Percentiles rank a stretch among this genome's conserved stretches.
phyloP scores from a whole-genome alignment of 108 stramenopile species.

The Skeletonema potamos region DNA sequence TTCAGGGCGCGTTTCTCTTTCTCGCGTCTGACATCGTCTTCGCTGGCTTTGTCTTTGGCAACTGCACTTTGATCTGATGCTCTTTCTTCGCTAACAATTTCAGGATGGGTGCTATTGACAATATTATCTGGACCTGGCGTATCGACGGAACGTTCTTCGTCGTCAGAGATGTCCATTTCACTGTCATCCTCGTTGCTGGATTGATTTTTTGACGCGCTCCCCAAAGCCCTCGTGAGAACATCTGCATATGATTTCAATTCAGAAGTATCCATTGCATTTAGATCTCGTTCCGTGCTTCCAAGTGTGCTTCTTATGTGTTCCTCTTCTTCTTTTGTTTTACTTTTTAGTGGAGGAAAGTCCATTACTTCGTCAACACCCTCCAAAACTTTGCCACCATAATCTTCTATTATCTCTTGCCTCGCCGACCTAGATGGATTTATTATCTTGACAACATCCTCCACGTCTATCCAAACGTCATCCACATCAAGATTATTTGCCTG shows the following conservation, averaged over 20 bases:
- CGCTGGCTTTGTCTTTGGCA: background rate
- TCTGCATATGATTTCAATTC: constrained; percentile 30
- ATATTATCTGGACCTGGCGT: background rate
- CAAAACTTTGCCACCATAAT: background rate
- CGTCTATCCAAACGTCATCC: constrained; percentile 1
- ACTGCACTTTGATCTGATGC: background rate
- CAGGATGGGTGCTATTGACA: background rate
- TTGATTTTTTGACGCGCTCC: background rate
- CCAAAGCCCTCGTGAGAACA: constrained; percentile 12
- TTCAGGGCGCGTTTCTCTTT: constrained; percentile 30
- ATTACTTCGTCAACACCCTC: background rate
- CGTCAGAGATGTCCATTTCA: constrained; percentile 46
- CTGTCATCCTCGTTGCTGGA: constrained; percentile 3
- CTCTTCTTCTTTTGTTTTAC: background rate
- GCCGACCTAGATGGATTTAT: background rate
- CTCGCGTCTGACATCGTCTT: background rate
- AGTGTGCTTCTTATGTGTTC: no score
- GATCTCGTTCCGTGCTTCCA: background rate
- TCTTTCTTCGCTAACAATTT: background rate
- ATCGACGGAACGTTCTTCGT: background rate
- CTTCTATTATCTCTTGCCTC: background rate
- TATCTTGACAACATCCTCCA: constrained; percentile 7
- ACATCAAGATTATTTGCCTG: background rate
- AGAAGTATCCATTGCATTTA: constrained; percentile 18
- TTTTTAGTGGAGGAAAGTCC: background rate